These are phyloP conservation scores for Cadophora sp. DNA, from an alignment of 2,329 filamentous ascomycete species.

Conservation along the genomic window DNA sequence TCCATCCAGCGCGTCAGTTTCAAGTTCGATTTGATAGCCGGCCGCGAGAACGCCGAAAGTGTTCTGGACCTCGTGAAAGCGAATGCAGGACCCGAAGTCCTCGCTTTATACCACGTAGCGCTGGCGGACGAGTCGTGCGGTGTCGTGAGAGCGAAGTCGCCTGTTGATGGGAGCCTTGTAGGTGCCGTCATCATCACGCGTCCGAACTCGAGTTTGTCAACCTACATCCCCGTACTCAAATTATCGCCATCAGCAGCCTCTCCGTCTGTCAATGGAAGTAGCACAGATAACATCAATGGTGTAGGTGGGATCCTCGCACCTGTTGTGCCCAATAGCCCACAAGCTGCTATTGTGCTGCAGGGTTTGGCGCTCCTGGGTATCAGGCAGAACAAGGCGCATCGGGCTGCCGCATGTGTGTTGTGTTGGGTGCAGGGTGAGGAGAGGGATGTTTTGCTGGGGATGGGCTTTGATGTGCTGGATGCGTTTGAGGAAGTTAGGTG, in stretches of 20 bases:
- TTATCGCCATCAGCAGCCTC: neutral
- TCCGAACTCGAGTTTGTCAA: conserved; percentile 61
- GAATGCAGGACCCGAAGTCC: conserved; percentile 66
- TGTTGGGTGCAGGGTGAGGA: conserved; percentile 50
- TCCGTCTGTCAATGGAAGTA: neutral
- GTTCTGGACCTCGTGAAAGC: conserved; percentile 70
- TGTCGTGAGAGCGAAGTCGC: conserved; percentile 69
- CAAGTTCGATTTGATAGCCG: conserved; percentile 71
- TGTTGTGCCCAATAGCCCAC: conserved; percentile 67
- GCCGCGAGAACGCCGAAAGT: conserved; percentile 62
- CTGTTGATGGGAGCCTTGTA: conserved; percentile 65
- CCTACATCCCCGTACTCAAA: conserved; percentile 65
- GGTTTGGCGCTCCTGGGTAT: conserved; percentile 70
- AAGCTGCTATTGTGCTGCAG: conserved; percentile 69
- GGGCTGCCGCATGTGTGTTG: conserved; percentile 62
- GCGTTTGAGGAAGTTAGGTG: conserved; percentile 82
- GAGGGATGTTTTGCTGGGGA: conserved; percentile 71
- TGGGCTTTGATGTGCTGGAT: conserved; percentile 83
- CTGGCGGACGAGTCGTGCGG: conserved; percentile 64
- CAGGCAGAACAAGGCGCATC: conserved; percentile 68
- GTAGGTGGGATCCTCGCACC: conserved; percentile 71
- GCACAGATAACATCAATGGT: conserved; percentile 45
- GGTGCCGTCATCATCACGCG: conserved; percentile 72
- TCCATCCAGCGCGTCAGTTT: conserved; percentile 58
- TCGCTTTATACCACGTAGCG: conserved; percentile 71